Evolutionary conservation across 768 basidiomycete species (phyloP), one percentile per base, ranked within the genome.

Genomic region (Russula dissimulans): DNA sequence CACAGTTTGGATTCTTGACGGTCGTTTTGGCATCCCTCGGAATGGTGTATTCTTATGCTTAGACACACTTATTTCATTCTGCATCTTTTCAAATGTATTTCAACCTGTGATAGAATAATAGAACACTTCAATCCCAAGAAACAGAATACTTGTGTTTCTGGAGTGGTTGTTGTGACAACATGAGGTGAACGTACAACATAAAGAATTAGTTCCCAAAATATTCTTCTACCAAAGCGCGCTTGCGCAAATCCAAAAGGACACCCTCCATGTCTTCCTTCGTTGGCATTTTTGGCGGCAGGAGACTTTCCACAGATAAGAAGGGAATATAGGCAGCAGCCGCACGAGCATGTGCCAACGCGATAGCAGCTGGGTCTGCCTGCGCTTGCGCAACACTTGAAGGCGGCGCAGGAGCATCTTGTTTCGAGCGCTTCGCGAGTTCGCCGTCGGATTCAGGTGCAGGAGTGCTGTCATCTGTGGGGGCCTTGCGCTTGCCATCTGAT

Each of bases 171-270:
- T 12, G 36, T 12, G 17, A 22, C 49, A 54, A 18, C 17, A 26
- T 32, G 39, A 51, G 32, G 31, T 32, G 34, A 38, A 5, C 39
- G 4, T 38, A 14, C 18, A n/a, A 29, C 8, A 10, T 36, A 32
- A 10, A 4, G 31, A 34, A 32, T 54, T 69, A 64, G 36, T 79
- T 75, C n/a, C 81, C 84, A 65, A 82, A 78, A 64, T 86, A 86
- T 70, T 97, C 91, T 67, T 91, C 86, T 57, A 91, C 82, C 46
- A 95, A 72, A 22, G 86, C 86, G 73, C 85, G 81, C 74, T 95
- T 95, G 69, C 87, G 79, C 63, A 93, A 74, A 31, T 79, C 80
- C 58, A 97, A 77, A 56, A 97, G 70, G 10, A 89, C 81, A 22
- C 72, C 70, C 69, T 91, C 91, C 87, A 91, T 87, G 71, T 95